Conservation (phyloP, 768 basidiomycete species). For the Stropharia rugosoannulata region DNA sequence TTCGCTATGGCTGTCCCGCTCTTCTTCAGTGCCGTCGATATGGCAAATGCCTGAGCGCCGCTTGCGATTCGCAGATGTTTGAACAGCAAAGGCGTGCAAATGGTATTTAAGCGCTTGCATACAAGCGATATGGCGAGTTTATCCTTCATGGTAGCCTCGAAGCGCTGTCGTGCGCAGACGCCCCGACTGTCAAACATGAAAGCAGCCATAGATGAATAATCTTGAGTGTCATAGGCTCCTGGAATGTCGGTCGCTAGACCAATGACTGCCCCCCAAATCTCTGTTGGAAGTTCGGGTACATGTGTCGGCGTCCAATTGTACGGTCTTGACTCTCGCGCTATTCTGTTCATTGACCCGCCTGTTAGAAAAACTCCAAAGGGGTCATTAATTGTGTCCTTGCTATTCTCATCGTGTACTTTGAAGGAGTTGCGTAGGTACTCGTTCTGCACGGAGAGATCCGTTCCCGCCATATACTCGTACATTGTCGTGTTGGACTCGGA, state of each 20-base stretch:
- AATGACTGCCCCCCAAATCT: conserved; percentile 27
- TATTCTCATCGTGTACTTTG: background rate
- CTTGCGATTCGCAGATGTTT: conserved; percentile 21
- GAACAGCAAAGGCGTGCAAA: conserved; percentile 16
- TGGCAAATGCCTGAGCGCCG: conserved; percentile 17
- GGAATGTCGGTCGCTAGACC: conserved; percentile 20
- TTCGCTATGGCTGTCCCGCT: conserved; percentile 3
- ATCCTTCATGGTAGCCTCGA: conserved; percentile 15
- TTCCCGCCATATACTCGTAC: background rate
- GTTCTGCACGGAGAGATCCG: background rate
- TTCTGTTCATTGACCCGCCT: background rate
- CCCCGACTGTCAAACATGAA: conserved; percentile 23
- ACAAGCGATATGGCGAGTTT: conserved; percentile 22
- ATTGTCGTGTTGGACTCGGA: background rate
- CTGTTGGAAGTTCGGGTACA: conserved; percentile 19
- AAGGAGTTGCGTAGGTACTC: background rate
- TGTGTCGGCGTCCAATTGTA: background rate
- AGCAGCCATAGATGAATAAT: conserved; percentile 21
- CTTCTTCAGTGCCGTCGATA: conserved; percentile 13
- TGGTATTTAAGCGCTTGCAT: conserved; percentile 19
- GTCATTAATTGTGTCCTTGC: background rate
- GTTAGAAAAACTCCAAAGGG: background rate
- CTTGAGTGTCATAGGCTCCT: conserved; percentile 19
- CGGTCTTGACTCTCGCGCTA: background rate
- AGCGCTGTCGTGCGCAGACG: conserved; percentile 16